phyloP scores from a whole-genome alignment of 2,329 filamentous ascomycete species.

The Colletotrichum orchidophilum region DNA sequence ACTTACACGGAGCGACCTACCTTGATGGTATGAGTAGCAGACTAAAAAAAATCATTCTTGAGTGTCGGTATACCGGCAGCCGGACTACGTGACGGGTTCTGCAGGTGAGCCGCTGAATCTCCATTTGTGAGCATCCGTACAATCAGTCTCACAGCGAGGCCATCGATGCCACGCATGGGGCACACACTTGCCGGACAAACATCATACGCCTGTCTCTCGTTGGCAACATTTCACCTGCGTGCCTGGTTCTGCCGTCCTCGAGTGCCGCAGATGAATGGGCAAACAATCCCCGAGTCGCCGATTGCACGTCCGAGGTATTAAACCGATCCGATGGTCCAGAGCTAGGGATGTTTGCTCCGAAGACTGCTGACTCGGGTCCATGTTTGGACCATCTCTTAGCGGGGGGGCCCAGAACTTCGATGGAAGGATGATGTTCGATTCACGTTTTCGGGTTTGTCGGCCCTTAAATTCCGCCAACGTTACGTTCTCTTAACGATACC shows the following conservation, averaged over 20 bases:
- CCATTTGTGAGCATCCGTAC: neutral
- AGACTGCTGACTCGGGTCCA: conserved; percentile 20
- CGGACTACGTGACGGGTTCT: neutral
- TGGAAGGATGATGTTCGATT: neutral
- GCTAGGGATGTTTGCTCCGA: neutral
- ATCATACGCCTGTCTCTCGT: neutral
- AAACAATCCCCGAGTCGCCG: neutral
- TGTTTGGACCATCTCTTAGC: conserved; percentile 1
- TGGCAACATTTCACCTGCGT: neutral
- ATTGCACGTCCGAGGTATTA: neutral
- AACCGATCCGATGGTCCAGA: neutral
- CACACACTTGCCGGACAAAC: neutral
- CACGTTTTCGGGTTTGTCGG: conserved; percentile 13
- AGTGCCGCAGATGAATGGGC: neutral
- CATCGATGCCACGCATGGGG: neutral
- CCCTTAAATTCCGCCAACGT: neutral
- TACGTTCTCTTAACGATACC: neutral
- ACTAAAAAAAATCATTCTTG: no score
- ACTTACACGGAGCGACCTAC: neutral
- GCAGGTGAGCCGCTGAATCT: neutral
- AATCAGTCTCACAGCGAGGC: neutral
- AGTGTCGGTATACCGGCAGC: neutral
- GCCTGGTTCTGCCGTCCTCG: neutral
- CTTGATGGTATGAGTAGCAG: neutral
- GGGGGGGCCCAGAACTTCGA: neutral